Evolutionary conservation across 2,329 filamentous ascomycete genomes (phyloP), one percentile per base, ranked within the genome.

Genomic region (Stagonosporopsis rhizophila): DNA sequence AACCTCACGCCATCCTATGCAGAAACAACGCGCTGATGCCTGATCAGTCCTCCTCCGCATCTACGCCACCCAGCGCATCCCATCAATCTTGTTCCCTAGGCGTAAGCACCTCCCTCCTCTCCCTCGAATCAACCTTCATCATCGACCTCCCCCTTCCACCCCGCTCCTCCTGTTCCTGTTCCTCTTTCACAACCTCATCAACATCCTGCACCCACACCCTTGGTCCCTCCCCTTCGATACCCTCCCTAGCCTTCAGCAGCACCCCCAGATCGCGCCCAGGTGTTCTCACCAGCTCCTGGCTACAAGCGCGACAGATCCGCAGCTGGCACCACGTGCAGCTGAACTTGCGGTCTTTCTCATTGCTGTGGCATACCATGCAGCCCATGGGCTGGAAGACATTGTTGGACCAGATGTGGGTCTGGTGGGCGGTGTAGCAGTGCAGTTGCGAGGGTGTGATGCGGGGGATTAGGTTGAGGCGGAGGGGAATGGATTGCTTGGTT

Each of bases 321-420:
- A 78, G 52, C 52, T 69, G 70, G 48, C 75, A 78, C 72, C 73
- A 76, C 15, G 66, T 64, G 44, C 75, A 78, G n/a, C 60, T 59
- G 67, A 71, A 75, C 52, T 66, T 69, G 15, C 65, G 52, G 19
- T 72, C 69, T 2, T 47, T 52, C 19, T 56, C 59, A 51, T 70
- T 66, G 1, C 60, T 42, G 15, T 59, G 66, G 56, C 75, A 78
- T 0, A 76, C 47, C 71, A 73, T 72, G 67, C 75, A 78, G 12
- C 65, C 67, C 62, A 74, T 64, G 22, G 72, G 71, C 44, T 71
- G 68, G 59, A 70, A 70, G 11, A 51, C 17, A 56, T 76, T 77
- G 48, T 64, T 68, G 45, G 61, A 68, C 62, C 67, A 69, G 39
- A 71, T 61, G 44, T 62, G 68, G 3, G 59, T 64, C 1, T 42